Evolutionary conservation across 192 early-diverging fungal genomes (phyloP), one percentile per base, ranked within the genome.

Genomic region (Geranomyces variabilis): DNA sequence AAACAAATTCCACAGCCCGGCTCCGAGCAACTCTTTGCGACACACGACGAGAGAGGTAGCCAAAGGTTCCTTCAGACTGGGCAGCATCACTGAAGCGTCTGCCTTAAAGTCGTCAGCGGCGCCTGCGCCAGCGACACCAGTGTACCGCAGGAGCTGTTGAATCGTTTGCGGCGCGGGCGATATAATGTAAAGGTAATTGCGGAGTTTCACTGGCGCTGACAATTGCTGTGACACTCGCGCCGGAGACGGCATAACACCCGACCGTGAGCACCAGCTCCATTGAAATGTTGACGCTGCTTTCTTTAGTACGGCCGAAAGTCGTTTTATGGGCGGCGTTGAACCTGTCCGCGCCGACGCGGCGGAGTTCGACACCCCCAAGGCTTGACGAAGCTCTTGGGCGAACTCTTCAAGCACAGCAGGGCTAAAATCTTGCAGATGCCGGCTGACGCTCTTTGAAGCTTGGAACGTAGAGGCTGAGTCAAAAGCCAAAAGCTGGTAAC

Each of bases 251-350:
- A 62, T n/a, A n/a, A 70, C 43, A 12, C 29, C 30, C n/a, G 30
- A 14, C 21, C 33, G 29, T 10, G 36, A 36, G 15, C 19, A 57
- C 69, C 69, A 70, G 29, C 26, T 62, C 69, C 69, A 70, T 21
- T 58, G 69, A 70, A 70, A 70, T 6, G 63, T 58, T 17, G 69
- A 44, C 13, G 61, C 24, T n/a, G 59, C 36, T 44, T 61, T 58
- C 56, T 43, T 29, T 8, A 70, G 57, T 10, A 33, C 28, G 45
- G 43, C 61, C 10, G 57, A n/a, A 21, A 64, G 15, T 21, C 43
- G 34, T 3, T 55, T 55, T 3, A 55, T n/a, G 26, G 51, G 19
- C 26, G 36, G 15, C 41, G 21, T 26, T n/a, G 17, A 33, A 29
- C 17, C 26, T 24, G 51, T 15, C 51, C 26, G 51, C 51, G 4